Base-by-base conservation (phyloP, 164 flowering plant genomes). In the Protea cynaroides region DNA sequence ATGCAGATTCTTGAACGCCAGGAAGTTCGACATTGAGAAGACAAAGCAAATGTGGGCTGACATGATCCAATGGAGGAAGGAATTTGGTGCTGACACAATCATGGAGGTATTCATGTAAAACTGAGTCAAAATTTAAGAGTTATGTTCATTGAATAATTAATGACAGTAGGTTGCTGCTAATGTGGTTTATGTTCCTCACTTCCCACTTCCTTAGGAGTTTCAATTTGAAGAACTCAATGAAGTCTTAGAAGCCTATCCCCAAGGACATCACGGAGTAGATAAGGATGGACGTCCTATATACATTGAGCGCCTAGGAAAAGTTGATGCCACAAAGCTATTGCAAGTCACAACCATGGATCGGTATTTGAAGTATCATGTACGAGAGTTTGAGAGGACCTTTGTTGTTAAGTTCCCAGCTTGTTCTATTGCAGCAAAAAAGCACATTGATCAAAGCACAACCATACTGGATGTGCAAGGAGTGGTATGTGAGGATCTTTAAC, bases 41-140 rank as follows among this genome's bases (percentile, higher is more conserved):
- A 69, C 98, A 64, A 89, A 88, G 83, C 89, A 92, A 76, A 89
- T 92, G 98, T 92, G 96, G 98, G 36, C 80, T 65, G 92, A 92
- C 65, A 92, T 92, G 98, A 71, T 92, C 46, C 77, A 82, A 21
- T 92, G 98, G 98, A 85, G 98, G 78, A 92, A 83, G 74, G 95
- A 92, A 6, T 87, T 86, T 59, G 90, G 85, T n/a, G 79, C 91
- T 11, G 96, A 89, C 74, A 82, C 86, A 19, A 77, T 89, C 55
- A 64, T 80, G 80, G 92, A 91, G 97, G 96, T 89, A 83, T 5
- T 21, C 36, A 36, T 25, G 56, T 2, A 46, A 56, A 8, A 24
- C 13, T 67, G 54, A 10, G 19, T 18, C 52, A 49, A 49, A 15
- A 49, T n/a, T 49, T 49, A 18, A 49, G 34, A 15, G 17, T 49